Evolutionary conservation across 345 rosid species (phyloP).

Genomic region (Eucalyptus lansdowneana): DNA sequence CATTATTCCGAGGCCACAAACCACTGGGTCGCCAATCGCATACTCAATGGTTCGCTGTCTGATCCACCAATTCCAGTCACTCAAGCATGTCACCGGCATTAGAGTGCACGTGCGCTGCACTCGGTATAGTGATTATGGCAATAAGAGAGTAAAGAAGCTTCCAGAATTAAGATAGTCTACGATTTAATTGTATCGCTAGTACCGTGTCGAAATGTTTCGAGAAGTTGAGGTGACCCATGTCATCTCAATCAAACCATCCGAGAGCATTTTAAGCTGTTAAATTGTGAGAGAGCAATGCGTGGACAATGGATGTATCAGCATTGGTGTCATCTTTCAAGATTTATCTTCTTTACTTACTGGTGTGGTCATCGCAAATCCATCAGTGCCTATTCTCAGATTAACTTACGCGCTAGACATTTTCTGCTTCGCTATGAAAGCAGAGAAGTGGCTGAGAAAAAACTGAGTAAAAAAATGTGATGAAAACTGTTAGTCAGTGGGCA

Average conservation of each 20-base stretch:
- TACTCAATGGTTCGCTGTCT: slow-evolving; percentile 39
- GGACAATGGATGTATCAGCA: not conserved
- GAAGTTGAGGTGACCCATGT: not conserved
- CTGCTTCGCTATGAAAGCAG: not conserved
- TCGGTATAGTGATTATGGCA: not conserved
- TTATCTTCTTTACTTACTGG: not conserved
- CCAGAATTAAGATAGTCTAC: not conserved
- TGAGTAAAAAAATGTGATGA: not conserved
- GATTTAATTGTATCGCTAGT: not conserved
- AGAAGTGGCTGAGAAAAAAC: not conserved
- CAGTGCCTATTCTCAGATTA: not conserved
- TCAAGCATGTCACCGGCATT: slow-evolving; percentile 42
- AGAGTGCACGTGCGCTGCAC: not conserved
- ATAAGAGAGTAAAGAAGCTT: not conserved
- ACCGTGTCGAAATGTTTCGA: not conserved
- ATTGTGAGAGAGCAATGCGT: not conserved
- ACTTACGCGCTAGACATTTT: not conserved
- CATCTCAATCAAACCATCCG: not conserved
- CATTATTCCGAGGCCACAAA: slow-evolving; percentile 51
- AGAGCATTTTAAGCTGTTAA: not conserved
- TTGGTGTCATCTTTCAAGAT: not conserved
- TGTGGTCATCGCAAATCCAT: not conserved
- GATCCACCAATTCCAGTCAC: slow-evolving; percentile 53
- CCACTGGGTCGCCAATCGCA: slow-evolving; percentile 54
- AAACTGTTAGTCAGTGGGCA: not conserved